Conservation (phyloP, 306 rosid species). For the Potentilla sterilis region DNA sequence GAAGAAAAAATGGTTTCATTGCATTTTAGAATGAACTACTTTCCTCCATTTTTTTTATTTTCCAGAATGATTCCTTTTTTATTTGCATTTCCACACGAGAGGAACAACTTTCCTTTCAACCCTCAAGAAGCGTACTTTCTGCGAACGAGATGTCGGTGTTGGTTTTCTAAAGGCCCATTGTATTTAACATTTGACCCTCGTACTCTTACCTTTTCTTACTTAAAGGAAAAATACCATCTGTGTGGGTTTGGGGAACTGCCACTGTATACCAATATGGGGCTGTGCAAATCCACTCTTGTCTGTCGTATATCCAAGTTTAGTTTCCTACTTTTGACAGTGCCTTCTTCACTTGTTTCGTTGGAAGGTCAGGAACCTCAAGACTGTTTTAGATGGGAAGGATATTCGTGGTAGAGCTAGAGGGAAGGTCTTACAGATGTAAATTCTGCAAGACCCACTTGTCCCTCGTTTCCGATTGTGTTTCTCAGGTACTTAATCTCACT, state of each 20-base stretch:
- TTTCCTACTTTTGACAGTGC: neutral
- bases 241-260: neutral
- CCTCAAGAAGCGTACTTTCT: too few species aligned
- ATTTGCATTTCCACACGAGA: too few species aligned
- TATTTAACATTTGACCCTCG: too few species aligned
- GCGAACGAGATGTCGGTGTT: too few species aligned
- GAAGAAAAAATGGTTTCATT: too few species aligned
- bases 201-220: too few species aligned
- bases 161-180: too few species aligned
- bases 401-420: constrained; percentile 80
- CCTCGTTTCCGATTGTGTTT: constrained; percentile 66
- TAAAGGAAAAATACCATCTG: too few species aligned
- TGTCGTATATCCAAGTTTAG: neutral
- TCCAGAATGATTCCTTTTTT: too few species aligned
- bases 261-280: neutral
- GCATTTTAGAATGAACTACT: too few species aligned
- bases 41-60: too few species aligned
- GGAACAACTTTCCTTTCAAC: too few species aligned
- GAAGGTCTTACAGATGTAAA: constrained; percentile 83
- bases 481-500: constrained; percentile 43
- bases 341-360: neutral
- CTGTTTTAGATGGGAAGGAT: constrained; percentile 60
- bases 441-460: constrained; percentile 88
- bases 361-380: neutral
- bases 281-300: neutral